Percentiles rank a stretch among this genome's conserved stretches.
Conservation (phyloP, 2,329 filamentous ascomycete genomes). For the Calonectria naviculata region DNA sequence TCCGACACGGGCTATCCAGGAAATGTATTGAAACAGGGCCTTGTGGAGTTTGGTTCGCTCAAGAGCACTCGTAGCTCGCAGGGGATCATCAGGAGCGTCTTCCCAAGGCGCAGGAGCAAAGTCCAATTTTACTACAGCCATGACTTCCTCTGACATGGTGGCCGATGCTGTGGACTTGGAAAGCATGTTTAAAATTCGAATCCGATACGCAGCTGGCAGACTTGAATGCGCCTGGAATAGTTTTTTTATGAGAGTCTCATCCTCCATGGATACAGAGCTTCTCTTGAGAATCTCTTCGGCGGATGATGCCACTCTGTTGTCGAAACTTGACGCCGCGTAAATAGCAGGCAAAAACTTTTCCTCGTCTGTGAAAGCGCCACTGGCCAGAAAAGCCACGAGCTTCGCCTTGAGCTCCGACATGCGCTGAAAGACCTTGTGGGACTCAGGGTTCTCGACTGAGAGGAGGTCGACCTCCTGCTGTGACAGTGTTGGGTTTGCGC, state of each 20-base stretch:
- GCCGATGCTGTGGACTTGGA: conserved; percentile 82
- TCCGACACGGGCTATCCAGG: conserved; percentile 85
- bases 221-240: conserved; percentile 81
- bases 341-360: conserved; percentile 88
- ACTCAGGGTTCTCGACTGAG: conserved; percentile 59
- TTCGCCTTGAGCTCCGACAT: conserved; percentile 63
- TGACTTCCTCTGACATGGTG: conserved; percentile 74
- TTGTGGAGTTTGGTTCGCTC: conserved; percentile 84
- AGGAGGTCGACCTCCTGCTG: conserved; percentile 44
- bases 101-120: conserved; percentile 54
- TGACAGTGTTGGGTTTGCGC: conserved; percentile 48
- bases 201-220: conserved; percentile 78
- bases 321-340: conserved; percentile 84
- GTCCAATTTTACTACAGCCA: conserved; percentile 76
- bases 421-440: conserved; percentile 65
- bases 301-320: conserved; percentile 83
- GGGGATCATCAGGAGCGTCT: conserved; percentile 23
- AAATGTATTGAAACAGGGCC: conserved; percentile 86
- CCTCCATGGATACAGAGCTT: conserved; percentile 79
- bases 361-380: conserved; percentile 84
- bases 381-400: conserved; percentile 79
- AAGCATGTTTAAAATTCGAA: conserved; percentile 79
- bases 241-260: conserved; percentile 68
- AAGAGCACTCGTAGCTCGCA: conserved; percentile 64
- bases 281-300: conserved; percentile 92